Percentiles rank a stretch among this genome's conserved stretches.
Conservation (phyloP, 2,329 filamentous ascomycete genomes). For the Aspergillus terreus region DNA sequence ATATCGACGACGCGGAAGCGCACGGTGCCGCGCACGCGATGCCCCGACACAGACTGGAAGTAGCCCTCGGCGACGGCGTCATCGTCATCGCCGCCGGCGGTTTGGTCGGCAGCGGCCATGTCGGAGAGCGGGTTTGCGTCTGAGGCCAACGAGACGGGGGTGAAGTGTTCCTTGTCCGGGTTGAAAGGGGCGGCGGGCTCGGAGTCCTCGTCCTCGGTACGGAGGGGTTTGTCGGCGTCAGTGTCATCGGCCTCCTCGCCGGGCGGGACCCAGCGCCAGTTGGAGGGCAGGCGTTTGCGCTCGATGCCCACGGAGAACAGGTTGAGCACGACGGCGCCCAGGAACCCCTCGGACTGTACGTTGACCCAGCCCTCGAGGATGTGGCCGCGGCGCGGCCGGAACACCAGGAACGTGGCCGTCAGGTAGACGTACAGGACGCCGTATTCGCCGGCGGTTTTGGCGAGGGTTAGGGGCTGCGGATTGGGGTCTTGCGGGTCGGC, state of each 20-base stretch:
- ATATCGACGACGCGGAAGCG: conserved; percentile 80
- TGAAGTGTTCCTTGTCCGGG: conserved; percentile 38
- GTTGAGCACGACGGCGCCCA: conserved; percentile 85
- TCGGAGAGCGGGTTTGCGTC: conserved; percentile 28
- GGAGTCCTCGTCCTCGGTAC: conserved; percentile 29
- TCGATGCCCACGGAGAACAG: conserved; percentile 90
- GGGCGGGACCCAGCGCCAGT: conserved; percentile 76
- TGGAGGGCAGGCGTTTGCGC: conserved; percentile 66
- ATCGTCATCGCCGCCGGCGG: conserved; percentile 48
- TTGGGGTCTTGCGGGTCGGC: conserved; percentile 24
- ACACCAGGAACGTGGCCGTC: conserved; percentile 80
- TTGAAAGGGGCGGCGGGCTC: conserved; percentile 26
- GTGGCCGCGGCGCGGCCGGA: conserved; percentile 69
- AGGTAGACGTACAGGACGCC: conserved; percentile 84
- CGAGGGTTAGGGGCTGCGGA: conserved; percentile 38
- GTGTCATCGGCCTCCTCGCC: conserved; percentile 27
- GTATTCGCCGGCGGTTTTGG: conserved; percentile 67
- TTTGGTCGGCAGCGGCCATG: conserved; percentile 23
- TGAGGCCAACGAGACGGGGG: conserved; percentile 31
- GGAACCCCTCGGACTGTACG: conserved; percentile 80
- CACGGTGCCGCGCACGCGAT: conserved; percentile 66
- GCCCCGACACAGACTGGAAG: conserved; percentile 70
- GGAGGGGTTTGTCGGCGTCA: conserved; percentile 2
- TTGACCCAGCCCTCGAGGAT: conserved; percentile 79
- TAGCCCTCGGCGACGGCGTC: conserved; percentile 59